Conservation (phyloP, 345 rosid species). For the Carallia brachiata region DNA sequence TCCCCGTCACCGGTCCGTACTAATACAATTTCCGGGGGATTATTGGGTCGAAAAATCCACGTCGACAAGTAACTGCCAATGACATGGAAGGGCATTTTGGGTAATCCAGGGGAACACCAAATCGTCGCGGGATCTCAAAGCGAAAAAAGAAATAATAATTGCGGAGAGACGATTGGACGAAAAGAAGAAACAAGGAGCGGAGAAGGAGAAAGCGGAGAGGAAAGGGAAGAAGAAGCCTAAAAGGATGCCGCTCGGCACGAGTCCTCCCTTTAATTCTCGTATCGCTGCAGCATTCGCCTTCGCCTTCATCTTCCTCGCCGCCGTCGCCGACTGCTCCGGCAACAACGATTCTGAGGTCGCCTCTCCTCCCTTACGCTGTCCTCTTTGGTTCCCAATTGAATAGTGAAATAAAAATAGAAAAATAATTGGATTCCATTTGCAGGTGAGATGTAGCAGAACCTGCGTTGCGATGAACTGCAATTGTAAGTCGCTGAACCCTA, state of each 20-base stretch:
- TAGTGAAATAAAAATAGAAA: not conserved
- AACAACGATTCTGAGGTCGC: slow-evolving; percentile 48
- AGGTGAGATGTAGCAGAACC: slow-evolving; percentile 70
- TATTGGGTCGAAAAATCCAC: not conserved
- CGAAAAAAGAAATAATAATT: too few relatives aligned
- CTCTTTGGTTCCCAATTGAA: not conserved
- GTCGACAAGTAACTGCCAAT: not conserved
- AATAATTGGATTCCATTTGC: slow-evolving; percentile 1
- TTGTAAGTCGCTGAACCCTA: slow-evolving; percentile 35
- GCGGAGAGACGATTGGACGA: not conserved
- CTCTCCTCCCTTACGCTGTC: not conserved
- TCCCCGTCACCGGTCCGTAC: too few relatives aligned
- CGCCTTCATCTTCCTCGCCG: slow-evolving; percentile 37
- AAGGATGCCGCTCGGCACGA: slow-evolving; percentile 22
- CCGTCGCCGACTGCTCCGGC: slow-evolving; percentile 31
- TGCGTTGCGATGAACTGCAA: slow-evolving; percentile 64
- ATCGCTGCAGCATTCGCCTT: slow-evolving; percentile 27
- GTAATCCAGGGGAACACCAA: not conserved
- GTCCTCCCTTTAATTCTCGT: slow-evolving; percentile 13
- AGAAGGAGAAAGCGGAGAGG: not conserved
- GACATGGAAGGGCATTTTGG: not conserved
- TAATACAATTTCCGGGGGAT: too few relatives aligned
- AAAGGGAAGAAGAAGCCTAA: not conserved
- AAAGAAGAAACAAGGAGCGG: not conserved
- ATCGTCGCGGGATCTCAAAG: too few relatives aligned